These are phyloP conservation scores for Strobilomyces confusus DNA, from an alignment of 768 basidiomycete genomes.

Conservation along the genomic window DNA sequence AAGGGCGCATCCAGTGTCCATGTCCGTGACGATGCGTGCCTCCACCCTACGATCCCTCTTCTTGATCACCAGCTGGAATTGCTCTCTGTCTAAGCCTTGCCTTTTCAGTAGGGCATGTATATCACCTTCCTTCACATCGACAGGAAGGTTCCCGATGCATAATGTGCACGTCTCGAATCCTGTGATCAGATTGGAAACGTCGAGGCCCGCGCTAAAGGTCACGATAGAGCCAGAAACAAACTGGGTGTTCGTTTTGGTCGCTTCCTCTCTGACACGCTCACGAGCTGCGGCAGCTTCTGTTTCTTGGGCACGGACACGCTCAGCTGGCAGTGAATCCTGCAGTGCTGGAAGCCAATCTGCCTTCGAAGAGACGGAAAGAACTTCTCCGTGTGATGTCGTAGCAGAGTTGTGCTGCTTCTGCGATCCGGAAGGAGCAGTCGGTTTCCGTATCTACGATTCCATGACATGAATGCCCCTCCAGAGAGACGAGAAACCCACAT, in stretches of 20 bases:
- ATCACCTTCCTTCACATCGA: slow-evolving; percentile 36
- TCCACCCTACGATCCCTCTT: slow-evolving; percentile 30
- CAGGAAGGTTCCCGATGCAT: slow-evolving; percentile 43
- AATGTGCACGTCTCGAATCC: slow-evolving; percentile 53
- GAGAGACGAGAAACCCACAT: slow-evolving; percentile 22
- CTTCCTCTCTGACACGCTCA: slow-evolving; percentile 34
- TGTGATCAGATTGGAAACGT: slow-evolving; percentile 40
- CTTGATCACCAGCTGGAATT: slow-evolving; percentile 35
- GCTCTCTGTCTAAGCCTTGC: slow-evolving; percentile 37
- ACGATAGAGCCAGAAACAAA: slow-evolving; percentile 46
- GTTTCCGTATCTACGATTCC: slow-evolving; percentile 8
- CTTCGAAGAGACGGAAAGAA: neutral
- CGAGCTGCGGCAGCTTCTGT: slow-evolving; percentile 15
- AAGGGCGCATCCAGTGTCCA: slow-evolving; percentile 39
- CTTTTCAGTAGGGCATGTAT: slow-evolving; percentile 40
- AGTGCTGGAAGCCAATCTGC: neutral
- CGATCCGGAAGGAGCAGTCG: neutral
- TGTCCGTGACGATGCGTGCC: slow-evolving; percentile 42
- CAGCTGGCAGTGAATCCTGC: neutral
- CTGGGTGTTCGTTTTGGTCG: slow-evolving; percentile 38
- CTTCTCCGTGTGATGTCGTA: neutral
- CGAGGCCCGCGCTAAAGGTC: slow-evolving; percentile 47
- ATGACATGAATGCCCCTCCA: neutral
- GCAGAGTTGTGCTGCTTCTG: neutral
- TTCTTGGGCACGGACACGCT: slow-evolving; percentile 5